Base-by-base conservation (phyloP, 2,329 filamentous ascomycete species). In the Biscogniauxia sp. region DNA sequence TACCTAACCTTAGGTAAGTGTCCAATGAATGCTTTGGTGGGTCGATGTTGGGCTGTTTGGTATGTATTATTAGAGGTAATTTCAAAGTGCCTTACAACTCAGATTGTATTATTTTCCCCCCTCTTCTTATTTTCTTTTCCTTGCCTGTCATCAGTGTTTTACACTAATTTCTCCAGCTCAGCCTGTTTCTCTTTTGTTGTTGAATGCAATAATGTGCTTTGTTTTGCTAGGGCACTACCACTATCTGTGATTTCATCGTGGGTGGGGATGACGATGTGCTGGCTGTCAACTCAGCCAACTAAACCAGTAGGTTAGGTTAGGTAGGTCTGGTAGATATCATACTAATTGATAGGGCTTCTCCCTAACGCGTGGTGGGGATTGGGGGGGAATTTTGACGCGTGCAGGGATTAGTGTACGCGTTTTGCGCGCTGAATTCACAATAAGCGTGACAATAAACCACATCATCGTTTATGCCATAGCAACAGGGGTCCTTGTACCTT, bases 181-280 rank as follows among this genome's bases (percentile, higher is more conserved):
- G 9, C 13, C 37, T 51, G n/a, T 23, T 15, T 52, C 23, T 20
- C 6, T 11, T 8, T 52, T 19, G 7, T 23, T 52, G 51, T 20
- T 52, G 19, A 19, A 20, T 51, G 49, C 13, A 20, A 23, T 20
- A 7, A 26, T 52, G 51, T 52, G 51, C 23, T 20, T 52, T 20
- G 7, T 20, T 52, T 11, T 23, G 51, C 37, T 20, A 19, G 26
- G 8, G 23, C 26, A 54, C n/a, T 51, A 8, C 20, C 7, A 7
- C 56, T 55, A 61, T 50, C 37, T 61, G 49, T 61, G 59, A 61
- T 66, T 62, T 63, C 26, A 61, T 63, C 20, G 20, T 51, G 57
- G 63, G 69, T 63, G 69, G 68, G 61, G 66, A 63, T 64, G 62
- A 61, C 56, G 60, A 62, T 69, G 61, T 59, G 64, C 28, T 70